Conservation (phyloP, 352 stramenopile species). For the Pythium brachiatum region DNA sequence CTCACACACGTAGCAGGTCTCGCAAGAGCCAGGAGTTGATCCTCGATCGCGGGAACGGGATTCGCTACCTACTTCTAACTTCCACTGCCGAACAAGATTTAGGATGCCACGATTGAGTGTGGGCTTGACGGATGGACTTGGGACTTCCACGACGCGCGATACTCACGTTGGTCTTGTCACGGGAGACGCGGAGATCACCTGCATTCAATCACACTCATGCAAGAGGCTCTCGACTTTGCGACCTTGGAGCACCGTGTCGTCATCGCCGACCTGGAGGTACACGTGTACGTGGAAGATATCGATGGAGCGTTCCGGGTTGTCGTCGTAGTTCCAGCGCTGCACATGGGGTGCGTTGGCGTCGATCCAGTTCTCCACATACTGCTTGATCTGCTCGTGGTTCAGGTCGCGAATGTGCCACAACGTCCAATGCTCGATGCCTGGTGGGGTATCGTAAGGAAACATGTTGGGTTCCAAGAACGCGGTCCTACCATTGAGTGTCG, state of each 20-base stretch:
- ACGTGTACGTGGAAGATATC: slow-evolving; percentile 91
- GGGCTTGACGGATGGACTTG: not conserved
- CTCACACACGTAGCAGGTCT: not conserved
- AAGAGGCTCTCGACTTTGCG: slow-evolving; percentile 66
- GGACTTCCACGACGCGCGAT: slow-evolving; percentile 1
- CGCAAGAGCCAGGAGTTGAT: not conserved
- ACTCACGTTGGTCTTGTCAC: slow-evolving; percentile 8
- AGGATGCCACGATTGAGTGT: not conserved
- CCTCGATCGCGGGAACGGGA: not conserved
- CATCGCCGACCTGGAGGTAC: slow-evolving; percentile 73
- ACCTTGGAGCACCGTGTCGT: slow-evolving; percentile 51
- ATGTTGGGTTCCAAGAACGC: slow-evolving; percentile 86
- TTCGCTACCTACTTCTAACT: not conserved
- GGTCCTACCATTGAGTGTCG: slow-evolving; percentile 77
- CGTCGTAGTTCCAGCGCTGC: slow-evolving; percentile 83
- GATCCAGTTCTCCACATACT: slow-evolving; percentile 89
- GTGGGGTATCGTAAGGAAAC: slow-evolving; percentile 88
- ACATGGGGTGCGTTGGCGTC: slow-evolving; percentile 80
- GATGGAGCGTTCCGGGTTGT: slow-evolving; percentile 87
- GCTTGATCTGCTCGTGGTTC: slow-evolving; percentile 77
- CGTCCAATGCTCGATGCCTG: slow-evolving; percentile 88
- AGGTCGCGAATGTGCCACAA: slow-evolving; percentile 81
- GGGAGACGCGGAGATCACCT: not conserved
- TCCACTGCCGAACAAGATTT: not conserved
- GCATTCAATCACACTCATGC: slow-evolving; percentile 61